Evolutionary conservation across 2,329 filamentous ascomycete species (phyloP), one percentile per base, ranked within the genome.

Genomic region (Talaromyces sp.): DNA sequence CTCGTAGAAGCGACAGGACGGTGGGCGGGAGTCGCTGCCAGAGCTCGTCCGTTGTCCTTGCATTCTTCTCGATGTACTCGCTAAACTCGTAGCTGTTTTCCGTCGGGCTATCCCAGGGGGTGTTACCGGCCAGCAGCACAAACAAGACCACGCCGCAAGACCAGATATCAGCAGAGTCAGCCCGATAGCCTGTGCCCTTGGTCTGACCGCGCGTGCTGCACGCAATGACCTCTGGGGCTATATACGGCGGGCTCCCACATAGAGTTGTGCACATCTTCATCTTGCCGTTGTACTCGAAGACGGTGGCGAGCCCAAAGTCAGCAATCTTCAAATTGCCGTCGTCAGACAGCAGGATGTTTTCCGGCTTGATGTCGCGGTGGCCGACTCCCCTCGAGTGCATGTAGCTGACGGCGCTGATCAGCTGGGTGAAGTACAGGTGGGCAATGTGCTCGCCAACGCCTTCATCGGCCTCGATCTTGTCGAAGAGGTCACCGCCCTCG

Each of bases 401-500:
- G 78, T 93, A 99, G 71, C 89, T 89, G 64, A 98, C 90, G 9
- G 93, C 95, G 72, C 88, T 88, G 68, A 98, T 85, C 64, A 99
- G 84, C 78, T 99, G 95, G 2, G 88, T 85, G 75, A 99, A 99
- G 80, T 98, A 99, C 64, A 97, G 86, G 73, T 99, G 96, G 36
- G 95, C 93, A 72, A 99, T 92, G 73, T 98, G 91, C 74, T 96
- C 88, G 7, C 89, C 86, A n/a, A 98, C 92, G 55, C 95, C 95
- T 52, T 93, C 91, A 75, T 99, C 95, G 19, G 95, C 93, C 78
- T 99, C 96, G 69, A 99, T 98, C 81, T 99, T 99, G 85, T 99
- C 95, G 75, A 99, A 99, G 8, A 99, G 82, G 73, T 99, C 95
- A 11, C 95, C 95, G 49, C 95, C 95, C 69, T 96, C 91, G 53